These are phyloP conservation scores for Cladosporium sp. DNA, from an alignment of 2,329 filamentous ascomycete species.

Conservation along the genomic window DNA sequence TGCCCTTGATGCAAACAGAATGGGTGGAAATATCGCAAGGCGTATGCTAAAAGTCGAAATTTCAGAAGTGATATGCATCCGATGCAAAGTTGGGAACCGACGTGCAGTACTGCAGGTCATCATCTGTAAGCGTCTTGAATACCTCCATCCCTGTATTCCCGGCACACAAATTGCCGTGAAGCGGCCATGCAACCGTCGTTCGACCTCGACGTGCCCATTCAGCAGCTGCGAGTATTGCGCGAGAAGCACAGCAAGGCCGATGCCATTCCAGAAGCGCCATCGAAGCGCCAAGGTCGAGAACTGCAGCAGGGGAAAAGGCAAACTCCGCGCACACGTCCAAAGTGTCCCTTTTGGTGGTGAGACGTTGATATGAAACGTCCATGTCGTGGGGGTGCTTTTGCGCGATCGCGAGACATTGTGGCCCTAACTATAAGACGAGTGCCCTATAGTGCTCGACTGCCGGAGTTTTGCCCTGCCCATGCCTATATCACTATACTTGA, in stretches of 20 bases:
- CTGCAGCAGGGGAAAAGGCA: neutral
- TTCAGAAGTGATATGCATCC: neutral
- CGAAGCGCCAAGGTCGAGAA: neutral
- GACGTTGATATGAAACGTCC: neutral
- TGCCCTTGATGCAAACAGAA: neutral
- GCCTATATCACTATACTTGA: neutral
- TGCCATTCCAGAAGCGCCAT: slow-evolving; percentile 5
- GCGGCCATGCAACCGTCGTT: neutral
- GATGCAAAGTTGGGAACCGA: neutral
- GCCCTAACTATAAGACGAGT: neutral
- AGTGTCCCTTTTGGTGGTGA: neutral
- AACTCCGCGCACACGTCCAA: neutral
- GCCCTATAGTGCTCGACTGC: neutral
- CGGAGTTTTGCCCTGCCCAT: neutral
- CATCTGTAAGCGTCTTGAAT: neutral
- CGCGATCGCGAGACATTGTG: neutral
- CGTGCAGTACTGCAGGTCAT: neutral
- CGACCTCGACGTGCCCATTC: neutral
- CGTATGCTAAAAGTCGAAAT: too few relatives aligned
- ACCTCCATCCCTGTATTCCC: neutral
- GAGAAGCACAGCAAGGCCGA: neutral
- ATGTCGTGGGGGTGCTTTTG: neutral
- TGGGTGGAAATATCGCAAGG: too few relatives aligned
- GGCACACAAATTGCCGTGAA: slow-evolving; percentile 3
- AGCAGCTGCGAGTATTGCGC: neutral